Evolutionary conservation across 2,329 filamentous ascomycete species (phyloP).

Genomic region (Hirsutella thompsonii): DNA sequence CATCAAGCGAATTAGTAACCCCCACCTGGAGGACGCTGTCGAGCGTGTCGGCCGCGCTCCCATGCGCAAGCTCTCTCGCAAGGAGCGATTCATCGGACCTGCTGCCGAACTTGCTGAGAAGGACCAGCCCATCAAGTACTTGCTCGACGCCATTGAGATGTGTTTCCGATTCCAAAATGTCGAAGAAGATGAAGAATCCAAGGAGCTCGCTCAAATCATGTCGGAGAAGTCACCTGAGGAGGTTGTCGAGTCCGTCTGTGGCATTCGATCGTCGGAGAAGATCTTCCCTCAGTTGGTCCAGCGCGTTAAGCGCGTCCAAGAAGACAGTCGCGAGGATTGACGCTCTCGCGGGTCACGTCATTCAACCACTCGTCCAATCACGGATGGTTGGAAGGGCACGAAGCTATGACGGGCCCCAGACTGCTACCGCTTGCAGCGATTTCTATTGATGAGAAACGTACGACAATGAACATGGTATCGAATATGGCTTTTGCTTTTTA

Average conservation of each 20-base stretch:
- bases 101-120: constrained; percentile 79
- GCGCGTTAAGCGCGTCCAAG: constrained; percentile 75
- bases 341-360: constrained; percentile 5
- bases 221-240: constrained; percentile 58
- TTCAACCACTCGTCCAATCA: background rate
- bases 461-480: background rate
- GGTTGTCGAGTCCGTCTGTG: constrained; percentile 70
- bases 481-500: background rate
- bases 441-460: background rate
- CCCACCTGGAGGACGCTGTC: constrained; percentile 80
- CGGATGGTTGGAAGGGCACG: background rate
- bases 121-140: constrained; percentile 56
- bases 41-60: constrained; percentile 93
- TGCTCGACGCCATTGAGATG: constrained; percentile 80
- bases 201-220: constrained; percentile 76
- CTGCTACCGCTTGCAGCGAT: background rate
- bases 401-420: background rate
- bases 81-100: constrained; percentile 91
- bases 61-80: constrained; percentile 82
- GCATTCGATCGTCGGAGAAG: constrained; percentile 63
- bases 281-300: constrained; percentile 64
- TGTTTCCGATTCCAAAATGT: constrained; percentile 93
- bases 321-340: constrained; percentile 36
- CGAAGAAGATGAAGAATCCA: constrained; percentile 79
- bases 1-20: constrained; percentile 85